A percentile compares a stretch with the other conserved stretches of the same genome.
phyloP scores from a whole-genome alignment of 257 asterid genomes.

The Ocimum tenuiflorum region DNA sequence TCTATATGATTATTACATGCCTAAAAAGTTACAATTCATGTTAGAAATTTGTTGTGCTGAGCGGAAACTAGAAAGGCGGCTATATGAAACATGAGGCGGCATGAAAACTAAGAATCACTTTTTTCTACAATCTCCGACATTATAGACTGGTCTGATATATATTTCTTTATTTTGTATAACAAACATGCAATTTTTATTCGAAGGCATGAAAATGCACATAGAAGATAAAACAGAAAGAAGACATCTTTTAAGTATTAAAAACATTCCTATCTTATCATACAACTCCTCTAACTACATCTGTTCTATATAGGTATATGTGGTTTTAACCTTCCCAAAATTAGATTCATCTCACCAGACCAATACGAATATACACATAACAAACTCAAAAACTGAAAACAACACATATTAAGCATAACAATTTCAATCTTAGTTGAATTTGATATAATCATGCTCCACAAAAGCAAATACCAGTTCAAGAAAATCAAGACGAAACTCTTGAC shows the following conservation, averaged over 20 bases:
- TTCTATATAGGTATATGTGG: background rate
- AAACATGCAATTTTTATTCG: background rate
- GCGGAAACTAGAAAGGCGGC: background rate
- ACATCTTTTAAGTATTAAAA: background rate
- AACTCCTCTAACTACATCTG: background rate
- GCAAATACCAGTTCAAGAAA: background rate
- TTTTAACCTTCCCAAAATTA: no score
- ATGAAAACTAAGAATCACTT: background rate
- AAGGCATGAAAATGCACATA: background rate
- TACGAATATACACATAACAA: background rate
- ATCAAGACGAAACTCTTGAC: background rate
- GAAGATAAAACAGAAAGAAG: background rate
- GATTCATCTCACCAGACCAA: no score
- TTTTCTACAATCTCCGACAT: background rate
- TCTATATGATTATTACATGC: background rate
- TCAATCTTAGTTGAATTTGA: background rate
- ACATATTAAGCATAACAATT: background rate
- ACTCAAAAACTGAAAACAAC: background rate
- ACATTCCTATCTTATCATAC: background rate
- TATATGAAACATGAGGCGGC: background rate
- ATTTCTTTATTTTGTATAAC: background rate
- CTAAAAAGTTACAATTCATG: background rate
- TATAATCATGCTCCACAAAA: background rate
- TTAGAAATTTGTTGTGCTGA: background rate
- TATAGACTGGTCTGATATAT: background rate